Evolutionary conservation across 805 yeast species (phyloP), one percentile per base, ranked within the genome.

Genomic region (Lipomyces anomalus): DNA sequence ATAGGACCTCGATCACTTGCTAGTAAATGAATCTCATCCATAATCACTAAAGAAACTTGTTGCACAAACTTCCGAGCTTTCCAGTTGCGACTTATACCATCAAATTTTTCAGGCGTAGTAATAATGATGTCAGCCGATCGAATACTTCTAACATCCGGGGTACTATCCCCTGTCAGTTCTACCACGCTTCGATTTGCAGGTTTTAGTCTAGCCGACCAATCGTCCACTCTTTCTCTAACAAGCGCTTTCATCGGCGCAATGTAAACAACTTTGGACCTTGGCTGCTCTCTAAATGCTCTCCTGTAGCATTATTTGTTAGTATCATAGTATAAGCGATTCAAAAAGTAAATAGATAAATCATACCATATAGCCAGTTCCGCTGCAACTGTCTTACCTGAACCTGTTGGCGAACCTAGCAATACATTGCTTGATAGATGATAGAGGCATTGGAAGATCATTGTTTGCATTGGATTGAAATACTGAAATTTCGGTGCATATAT

Each of bases 401-500:
- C 98, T 1, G 98, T 92, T 2, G 99, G 99, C 0, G 97, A 88
- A 6, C 99, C 99, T 37, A 92, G 85, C 63, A 92, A 84, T 0
- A 83, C 89, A 61, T 84, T 84, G 1, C 82, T 74, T 51, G 83
- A 77, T 1, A 82, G 68, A 63, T 92, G 80, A 67, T 89, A 92
- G 38, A 92, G 66, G 0, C 95, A 77, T 61, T 89, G 95, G 67
- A 92, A 92, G 0, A 83, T 76, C 97, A 90, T 90, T 0, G 97
- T 90, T 66, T 92, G 98, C 96, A 92, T 89, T 3, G 98, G 97
- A 61, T 92, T 92, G 73, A 92, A 92, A 65, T 84, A 90, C 46
- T 76, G 76, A 70, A 92, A 92, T 55, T 73, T 78, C 4, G 63
- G 47, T 3, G 71, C 67, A 61, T 92, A 92, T 35, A 89, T 79